Conservation (phyloP, 768 basidiomycete genomes). For the Punctularia strigosozonata region DNA sequence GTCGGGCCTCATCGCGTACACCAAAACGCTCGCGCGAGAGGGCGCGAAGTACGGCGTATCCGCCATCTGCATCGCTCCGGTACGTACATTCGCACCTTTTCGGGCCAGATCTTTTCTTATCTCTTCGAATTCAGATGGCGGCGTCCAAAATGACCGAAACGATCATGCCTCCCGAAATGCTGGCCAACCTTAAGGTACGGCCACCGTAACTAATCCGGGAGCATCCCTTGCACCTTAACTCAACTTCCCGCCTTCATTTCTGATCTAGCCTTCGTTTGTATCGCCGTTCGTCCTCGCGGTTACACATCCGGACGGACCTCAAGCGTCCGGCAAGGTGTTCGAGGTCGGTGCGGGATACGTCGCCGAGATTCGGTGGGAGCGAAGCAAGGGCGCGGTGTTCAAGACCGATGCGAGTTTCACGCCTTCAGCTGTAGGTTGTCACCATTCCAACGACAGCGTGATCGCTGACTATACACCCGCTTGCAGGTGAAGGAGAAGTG, state of each 20-base stretch:
- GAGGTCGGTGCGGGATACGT: constrained; percentile 91
- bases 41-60: constrained; percentile 88
- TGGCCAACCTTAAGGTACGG: constrained; percentile 68
- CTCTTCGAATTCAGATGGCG: constrained; percentile 48
- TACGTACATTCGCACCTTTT: constrained; percentile 25
- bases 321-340: constrained; percentile 73
- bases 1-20: constrained; percentile 89
- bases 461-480: not conserved
- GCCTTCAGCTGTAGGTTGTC: constrained; percentile 68
- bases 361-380: constrained; percentile 89
- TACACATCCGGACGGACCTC: constrained; percentile 73
- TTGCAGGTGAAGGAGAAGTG: constrained; percentile 72
- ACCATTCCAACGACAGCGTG: not conserved
- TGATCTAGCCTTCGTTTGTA: constrained; percentile 70
- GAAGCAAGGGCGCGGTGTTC: constrained; percentile 79
- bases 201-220: too few relatives aligned
- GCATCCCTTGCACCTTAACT: not conserved
- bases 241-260: not conserved
- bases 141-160: constrained; percentile 95
- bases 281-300: constrained; percentile 87
- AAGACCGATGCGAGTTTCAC: constrained; percentile 86
- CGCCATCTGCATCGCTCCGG: constrained; percentile 81
- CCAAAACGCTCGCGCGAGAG: constrained; percentile 86
- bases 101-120: not conserved
- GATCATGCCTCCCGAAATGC: constrained; percentile 87